Conservation (phyloP, 257 asterid genomes). For the Solanum sejunctum region DNA sequence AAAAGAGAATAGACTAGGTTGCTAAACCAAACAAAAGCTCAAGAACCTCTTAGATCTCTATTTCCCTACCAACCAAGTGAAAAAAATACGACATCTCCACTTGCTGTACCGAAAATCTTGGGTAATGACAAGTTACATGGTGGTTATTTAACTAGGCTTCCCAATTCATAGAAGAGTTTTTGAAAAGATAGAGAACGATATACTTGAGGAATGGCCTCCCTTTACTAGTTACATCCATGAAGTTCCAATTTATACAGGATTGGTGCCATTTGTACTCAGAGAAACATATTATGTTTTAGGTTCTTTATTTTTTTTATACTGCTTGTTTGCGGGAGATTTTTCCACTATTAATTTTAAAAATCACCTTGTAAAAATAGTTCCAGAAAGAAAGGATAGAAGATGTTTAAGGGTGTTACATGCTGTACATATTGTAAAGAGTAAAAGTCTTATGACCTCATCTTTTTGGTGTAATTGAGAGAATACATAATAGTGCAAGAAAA, state of each 20-base stretch:
- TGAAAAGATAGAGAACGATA: not conserved
- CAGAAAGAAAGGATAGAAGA: not conserved
- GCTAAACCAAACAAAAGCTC: not conserved
- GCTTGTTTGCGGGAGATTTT: not conserved
- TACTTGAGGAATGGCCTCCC: not conserved
- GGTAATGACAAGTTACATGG: not conserved
- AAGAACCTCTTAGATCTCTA: not conserved
- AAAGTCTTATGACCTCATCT: not conserved
- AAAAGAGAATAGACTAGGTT: not conserved
- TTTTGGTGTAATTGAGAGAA: not conserved
- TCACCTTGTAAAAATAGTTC: not conserved
- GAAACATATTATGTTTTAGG: not conserved
- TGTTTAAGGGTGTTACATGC: not conserved
- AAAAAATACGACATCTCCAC: not conserved
- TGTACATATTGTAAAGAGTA: not conserved
- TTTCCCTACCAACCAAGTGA: not conserved
- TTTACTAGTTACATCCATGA: not conserved
- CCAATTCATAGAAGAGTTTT: not conserved
- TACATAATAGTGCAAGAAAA: not conserved
- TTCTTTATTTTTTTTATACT: too few species aligned
- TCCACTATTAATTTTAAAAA: not conserved
- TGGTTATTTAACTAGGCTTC: not conserved
- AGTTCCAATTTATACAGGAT: not conserved
- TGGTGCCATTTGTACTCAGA: not conserved
- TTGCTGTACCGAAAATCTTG: not conserved